Evolutionary conservation across 192 early-diverging fungal genomes (phyloP).

Genomic region (Chytriomyces hyalinus): DNA sequence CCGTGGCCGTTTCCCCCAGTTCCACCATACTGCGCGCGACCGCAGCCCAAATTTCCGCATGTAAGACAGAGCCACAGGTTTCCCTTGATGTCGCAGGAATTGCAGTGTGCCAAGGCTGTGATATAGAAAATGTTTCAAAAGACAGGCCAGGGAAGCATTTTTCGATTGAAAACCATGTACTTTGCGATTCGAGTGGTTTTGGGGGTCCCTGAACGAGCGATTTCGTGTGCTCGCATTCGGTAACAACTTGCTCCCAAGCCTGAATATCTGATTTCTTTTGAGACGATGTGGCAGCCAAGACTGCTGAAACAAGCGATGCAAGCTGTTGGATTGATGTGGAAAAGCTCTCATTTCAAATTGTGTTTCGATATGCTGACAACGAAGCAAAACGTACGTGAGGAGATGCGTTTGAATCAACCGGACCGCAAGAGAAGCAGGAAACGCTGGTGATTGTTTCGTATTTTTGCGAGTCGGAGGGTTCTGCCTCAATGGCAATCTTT

Average conservation of each 20-base stretch:
- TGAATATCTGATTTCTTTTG: conserved; percentile 86
- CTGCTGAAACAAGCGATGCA: conserved; percentile 63
- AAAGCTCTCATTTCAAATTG: conserved; percentile 50
- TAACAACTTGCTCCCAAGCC: conserved; percentile 89
- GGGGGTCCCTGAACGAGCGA: conserved; percentile 67
- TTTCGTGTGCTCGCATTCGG: conserved; percentile 78
- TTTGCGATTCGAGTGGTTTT: conserved; percentile 44
- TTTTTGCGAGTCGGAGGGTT: conserved; percentile 65
- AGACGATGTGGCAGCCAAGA: conserved; percentile 80
- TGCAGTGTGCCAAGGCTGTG: conserved; percentile 65
- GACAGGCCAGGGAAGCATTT: not conserved
- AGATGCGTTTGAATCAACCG: conserved; percentile 63
- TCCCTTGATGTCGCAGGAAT: conserved; percentile 81
- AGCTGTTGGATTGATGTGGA: conserved; percentile 49
- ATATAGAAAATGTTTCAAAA: too few species aligned
- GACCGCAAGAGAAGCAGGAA: conserved; percentile 82
- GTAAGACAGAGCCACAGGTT: conserved; percentile 96
- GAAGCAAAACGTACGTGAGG: not conserved
- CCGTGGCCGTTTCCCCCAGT: conserved; percentile 93
- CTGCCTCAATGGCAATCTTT: conserved; percentile 85
- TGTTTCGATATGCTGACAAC: not conserved
- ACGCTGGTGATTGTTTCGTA: conserved; percentile 78
- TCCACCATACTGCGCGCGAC: conserved; percentile 91
- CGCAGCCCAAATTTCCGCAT: conserved; percentile 94
- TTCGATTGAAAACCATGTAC: conserved; percentile 21